Conservation (phyloP, 805 yeast genomes). For the Nakazawaea laoshanensis region DNA sequence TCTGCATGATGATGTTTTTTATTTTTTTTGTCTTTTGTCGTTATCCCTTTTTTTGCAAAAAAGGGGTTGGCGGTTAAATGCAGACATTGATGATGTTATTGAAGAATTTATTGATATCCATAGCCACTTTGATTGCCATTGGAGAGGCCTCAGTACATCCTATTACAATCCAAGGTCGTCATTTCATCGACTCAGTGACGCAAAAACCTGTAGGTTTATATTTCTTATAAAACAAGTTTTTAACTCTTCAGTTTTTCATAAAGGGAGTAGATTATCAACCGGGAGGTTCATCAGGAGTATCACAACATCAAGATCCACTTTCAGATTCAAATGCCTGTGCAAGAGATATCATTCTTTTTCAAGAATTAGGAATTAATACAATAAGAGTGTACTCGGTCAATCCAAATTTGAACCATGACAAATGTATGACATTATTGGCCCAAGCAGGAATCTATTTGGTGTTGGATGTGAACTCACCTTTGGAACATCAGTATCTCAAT, state of each 20-base stretch:
- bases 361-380: slow-evolving; percentile 79
- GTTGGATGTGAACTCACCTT: slow-evolving; percentile 86
- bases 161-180: slow-evolving; percentile 57
- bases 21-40: no score
- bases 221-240: neutral
- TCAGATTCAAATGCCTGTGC: slow-evolving; percentile 68
- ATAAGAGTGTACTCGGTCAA: slow-evolving; percentile 83
- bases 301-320: slow-evolving; percentile 56
- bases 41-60: no score
- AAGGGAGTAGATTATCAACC: slow-evolving; percentile 95
- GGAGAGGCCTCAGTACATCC: slow-evolving; percentile 43
- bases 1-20: no score
- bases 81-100: no score
- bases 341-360: slow-evolving; percentile 74
- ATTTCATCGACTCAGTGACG: slow-evolving; percentile 70
- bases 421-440: slow-evolving; percentile 87
- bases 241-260: slow-evolving; percentile 49
- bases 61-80: no score
- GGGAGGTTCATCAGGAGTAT: slow-evolving; percentile 81
- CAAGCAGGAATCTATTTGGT: slow-evolving; percentile 88
- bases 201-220: slow-evolving; percentile 48
- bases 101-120: neutral
- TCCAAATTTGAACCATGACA: slow-evolving; percentile 75
- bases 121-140: neutral
- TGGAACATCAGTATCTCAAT: slow-evolving; percentile 69